phyloP scores from a whole-genome alignment of 768 basidiomycete genomes.

The Hericium coralloides region DNA sequence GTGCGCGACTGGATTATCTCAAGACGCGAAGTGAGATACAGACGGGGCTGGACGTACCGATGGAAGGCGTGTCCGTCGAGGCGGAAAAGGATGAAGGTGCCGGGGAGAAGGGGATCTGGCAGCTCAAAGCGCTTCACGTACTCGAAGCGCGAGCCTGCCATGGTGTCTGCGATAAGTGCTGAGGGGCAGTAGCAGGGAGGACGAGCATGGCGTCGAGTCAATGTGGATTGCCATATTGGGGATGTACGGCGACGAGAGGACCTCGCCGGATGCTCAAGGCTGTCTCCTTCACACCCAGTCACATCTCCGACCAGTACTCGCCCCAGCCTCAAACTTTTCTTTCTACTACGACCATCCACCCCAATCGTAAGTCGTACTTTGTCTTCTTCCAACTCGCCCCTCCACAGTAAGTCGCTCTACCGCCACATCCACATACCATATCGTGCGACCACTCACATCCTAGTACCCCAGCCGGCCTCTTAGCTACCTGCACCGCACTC shows the following conservation, averaged over 20 bases:
- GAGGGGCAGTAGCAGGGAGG: no score
- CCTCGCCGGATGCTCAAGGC: not conserved
- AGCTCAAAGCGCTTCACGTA: conserved; percentile 89
- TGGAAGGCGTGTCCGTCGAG: conserved; percentile 94
- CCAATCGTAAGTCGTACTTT: not conserved
- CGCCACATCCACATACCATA: not conserved
- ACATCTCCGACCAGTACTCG: no score
- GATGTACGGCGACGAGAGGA: not conserved
- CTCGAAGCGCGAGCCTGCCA: conserved; percentile 91
- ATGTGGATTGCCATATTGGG: not conserved
- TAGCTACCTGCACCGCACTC: conserved; percentile 9
- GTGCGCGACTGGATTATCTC: no score
- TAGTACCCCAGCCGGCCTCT: conserved; percentile 11
- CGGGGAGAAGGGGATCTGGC: conserved; percentile 77
- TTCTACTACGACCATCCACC: not conserved
- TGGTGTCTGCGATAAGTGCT: conserved; percentile 22
- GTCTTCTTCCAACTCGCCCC: not conserved
- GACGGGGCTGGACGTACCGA: conserved; percentile 41
- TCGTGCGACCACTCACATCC: not conserved
- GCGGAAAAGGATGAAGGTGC: conserved; percentile 76
- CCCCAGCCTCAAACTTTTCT: not conserved
- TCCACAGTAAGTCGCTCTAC: not conserved
- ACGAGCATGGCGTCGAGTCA: no score
- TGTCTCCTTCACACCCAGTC: not conserved
- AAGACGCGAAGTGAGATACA: not conserved